phyloP scores from a whole-genome alignment of 345 rosid species.

The sweet orange (Citrus sinensis) region DVS_A1.0 CM039164.1:19674501-19675000 shows the following conservation, averaged over 20 bases:
- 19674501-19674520: not conserved
- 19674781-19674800: not conserved
- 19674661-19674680: not conserved
- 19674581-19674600: no score
- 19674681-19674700: not conserved
- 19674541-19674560: no score
- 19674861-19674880: no score
- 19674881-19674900: no score
- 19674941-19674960: not conserved
- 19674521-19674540: not conserved
- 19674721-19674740: not conserved
- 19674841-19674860: no score
- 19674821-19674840: no score
- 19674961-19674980: not conserved
- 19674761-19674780: not conserved
- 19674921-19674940: no score
- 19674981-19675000: not conserved
- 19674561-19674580: no score
- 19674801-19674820: not conserved
- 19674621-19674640: not conserved
- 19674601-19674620: no score
- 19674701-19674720: not conserved
- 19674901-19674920: no score
- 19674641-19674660: not conserved
- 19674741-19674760: not conserved